These are phyloP conservation scores for Venturia oleaginea DNA, from an alignment of 2,329 filamentous ascomycete species.

Conservation along the genomic window DNA sequence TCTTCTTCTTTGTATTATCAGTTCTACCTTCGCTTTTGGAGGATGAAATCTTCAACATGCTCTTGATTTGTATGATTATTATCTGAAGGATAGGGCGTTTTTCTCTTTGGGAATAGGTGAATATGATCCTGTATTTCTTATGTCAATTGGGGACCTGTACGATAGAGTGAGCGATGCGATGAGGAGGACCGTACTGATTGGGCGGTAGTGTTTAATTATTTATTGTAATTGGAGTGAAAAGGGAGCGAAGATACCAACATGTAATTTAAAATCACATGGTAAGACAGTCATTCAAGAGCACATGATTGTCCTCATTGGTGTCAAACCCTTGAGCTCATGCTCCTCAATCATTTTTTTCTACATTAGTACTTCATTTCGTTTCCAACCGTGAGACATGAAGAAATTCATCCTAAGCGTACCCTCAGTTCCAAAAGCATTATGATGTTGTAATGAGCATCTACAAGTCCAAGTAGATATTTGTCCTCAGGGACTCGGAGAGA, in stretches of 20 bases:
- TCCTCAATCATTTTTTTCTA: too few species aligned
- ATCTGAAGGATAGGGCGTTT: background rate
- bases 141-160: background rate
- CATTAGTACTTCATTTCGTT: too few species aligned
- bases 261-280: background rate
- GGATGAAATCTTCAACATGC: too few species aligned
- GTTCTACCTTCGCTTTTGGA: too few species aligned
- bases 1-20: background rate
- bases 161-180: background rate
- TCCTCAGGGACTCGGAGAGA: background rate
- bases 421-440: background rate
- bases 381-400: too few species aligned
- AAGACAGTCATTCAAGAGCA: background rate
- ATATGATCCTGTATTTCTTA: background rate
- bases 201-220: background rate
- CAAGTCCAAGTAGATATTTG: too few species aligned
- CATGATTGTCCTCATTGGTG: too few species aligned
- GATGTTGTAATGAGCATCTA: background rate
- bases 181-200: background rate
- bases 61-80: background rate
- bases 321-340: too few species aligned
- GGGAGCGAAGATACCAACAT: background rate
- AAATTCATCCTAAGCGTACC: too few species aligned
- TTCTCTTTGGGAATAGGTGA: too few species aligned
- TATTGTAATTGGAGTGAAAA: background rate